These are phyloP conservation scores for Nematodospora valgi DNA, from an alignment of 805 yeast species.

Conservation along the genomic window DNA sequence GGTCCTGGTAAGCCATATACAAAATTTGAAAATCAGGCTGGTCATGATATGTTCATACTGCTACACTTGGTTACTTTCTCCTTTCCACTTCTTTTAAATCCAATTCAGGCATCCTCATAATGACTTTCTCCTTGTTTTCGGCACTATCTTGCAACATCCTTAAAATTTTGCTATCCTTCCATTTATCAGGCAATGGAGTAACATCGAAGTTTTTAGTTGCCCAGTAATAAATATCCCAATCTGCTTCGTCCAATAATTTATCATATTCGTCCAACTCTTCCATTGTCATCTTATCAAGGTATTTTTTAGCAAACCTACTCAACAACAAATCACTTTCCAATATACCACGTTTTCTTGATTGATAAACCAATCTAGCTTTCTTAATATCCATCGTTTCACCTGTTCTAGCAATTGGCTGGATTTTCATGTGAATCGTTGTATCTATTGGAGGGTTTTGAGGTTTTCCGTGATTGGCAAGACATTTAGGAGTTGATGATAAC, in stretches of 20 bases:
- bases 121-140: conserved; percentile 64
- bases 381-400: conserved; percentile 72
- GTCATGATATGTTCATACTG: no score
- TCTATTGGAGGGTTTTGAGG: conserved; percentile 39
- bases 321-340: conserved; percentile 86
- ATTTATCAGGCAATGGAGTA: conserved; percentile 83
- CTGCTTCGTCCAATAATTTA: conserved; percentile 82
- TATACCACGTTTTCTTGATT: conserved; percentile 92
- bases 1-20: no score
- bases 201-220: conserved; percentile 79
- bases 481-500: background rate
- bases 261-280: conserved; percentile 85
- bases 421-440: conserved; percentile 40
- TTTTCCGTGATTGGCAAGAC: conserved; percentile 31
- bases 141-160: conserved; percentile 66
- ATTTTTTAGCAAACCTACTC: conserved; percentile 78
- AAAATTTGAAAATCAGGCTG: no score
- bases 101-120: conserved; percentile 80
- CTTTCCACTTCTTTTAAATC: conserved; percentile 5
- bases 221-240: conserved; percentile 99
- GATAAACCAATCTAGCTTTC: conserved; percentile 86
- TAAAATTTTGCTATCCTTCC: conserved; percentile 70
- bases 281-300: conserved; percentile 54
- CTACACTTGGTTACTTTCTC: background rate
- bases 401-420: conserved; percentile 74